phyloP scores from a whole-genome alignment of 2,329 filamentous ascomycete genomes.

The Penicillium polonicum region DNA sequence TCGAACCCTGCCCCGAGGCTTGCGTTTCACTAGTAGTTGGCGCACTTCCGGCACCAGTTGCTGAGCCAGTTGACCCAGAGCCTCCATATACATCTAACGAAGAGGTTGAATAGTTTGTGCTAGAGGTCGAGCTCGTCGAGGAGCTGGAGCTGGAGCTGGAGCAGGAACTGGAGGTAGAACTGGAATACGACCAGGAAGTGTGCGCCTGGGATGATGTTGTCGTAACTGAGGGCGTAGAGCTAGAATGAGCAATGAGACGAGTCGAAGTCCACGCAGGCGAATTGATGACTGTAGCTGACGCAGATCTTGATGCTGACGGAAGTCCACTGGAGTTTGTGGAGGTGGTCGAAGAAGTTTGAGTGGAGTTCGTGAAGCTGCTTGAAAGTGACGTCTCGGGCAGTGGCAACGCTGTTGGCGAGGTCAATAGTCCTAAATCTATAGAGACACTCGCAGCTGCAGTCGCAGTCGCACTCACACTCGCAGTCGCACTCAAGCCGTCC shows the following conservation, averaged over 20 bases:
- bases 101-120: not conserved
- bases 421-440: not conserved
- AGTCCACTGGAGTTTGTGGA: constrained; percentile 1
- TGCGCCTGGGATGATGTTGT: not conserved
- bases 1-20: constrained; percentile 11
- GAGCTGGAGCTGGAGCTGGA: constrained; percentile 3
- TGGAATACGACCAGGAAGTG: not conserved
- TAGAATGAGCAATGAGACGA: constrained; percentile 10
- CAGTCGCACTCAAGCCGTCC: not conserved
- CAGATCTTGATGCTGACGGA: constrained; percentile 11
- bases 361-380: not conserved
- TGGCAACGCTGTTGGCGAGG: constrained; percentile 1
- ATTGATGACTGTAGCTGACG: constrained; percentile 9
- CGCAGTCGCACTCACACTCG: not conserved
- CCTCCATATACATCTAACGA: not conserved
- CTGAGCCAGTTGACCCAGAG: constrained; percentile 9
- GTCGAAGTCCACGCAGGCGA: constrained; percentile 13
- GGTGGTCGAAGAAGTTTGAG: constrained; percentile 6
- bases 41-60: constrained; percentile 7
- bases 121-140: not conserved
- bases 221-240: not conserved
- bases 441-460: not conserved
- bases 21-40: constrained; percentile 15
- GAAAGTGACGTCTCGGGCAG: not conserved
- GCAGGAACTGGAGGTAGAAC: not conserved